Evolutionary conservation across 129 eudicot genomes (phyloP).

Genomic region (Erigeron canadensis): DNA sequence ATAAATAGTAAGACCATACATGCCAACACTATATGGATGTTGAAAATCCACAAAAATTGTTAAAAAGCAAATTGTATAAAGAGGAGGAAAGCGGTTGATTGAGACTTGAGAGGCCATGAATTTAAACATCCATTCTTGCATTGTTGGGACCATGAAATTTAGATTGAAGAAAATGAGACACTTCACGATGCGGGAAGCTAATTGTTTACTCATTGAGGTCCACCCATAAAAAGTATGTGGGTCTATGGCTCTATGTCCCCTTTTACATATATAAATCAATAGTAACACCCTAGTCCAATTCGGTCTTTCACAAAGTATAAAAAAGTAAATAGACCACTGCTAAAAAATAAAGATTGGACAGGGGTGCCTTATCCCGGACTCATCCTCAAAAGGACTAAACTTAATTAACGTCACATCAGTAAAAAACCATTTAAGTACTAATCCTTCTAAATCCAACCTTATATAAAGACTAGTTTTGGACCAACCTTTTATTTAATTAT

Average conservation of each 20-base stretch:
- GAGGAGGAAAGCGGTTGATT: not conserved
- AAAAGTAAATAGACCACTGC: too few relatives aligned
- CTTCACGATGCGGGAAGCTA: slow-evolving; percentile 10
- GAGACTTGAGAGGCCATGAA: not conserved
- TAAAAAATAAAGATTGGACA: too few relatives aligned
- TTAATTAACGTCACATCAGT: too few relatives aligned
- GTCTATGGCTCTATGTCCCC: slow-evolving; percentile 12
- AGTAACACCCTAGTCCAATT: too few relatives aligned
- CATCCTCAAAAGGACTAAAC: too few relatives aligned
- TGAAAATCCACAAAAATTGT: not conserved
- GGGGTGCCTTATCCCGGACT: too few relatives aligned
- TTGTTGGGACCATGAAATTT: not conserved
- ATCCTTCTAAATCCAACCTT: too few relatives aligned
- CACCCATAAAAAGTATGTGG: slow-evolving; percentile 18
- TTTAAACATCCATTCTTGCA: slow-evolving; percentile 11
- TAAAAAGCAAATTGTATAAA: not conserved
- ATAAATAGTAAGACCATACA: too few relatives aligned
- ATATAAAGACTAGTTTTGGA: too few relatives aligned
- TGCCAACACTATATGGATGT: not conserved
- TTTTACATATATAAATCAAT: not conserved
- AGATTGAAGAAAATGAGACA: slow-evolving; percentile 20
- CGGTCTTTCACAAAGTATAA: too few relatives aligned
- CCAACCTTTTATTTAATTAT: too few relatives aligned
- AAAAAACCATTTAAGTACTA: too few relatives aligned
- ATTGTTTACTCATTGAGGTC: slow-evolving; percentile 25